phyloP scores from a whole-genome alignment of 495 filamentous ascomycete genomes.

The Elasticomyces elasticus region DNA sequence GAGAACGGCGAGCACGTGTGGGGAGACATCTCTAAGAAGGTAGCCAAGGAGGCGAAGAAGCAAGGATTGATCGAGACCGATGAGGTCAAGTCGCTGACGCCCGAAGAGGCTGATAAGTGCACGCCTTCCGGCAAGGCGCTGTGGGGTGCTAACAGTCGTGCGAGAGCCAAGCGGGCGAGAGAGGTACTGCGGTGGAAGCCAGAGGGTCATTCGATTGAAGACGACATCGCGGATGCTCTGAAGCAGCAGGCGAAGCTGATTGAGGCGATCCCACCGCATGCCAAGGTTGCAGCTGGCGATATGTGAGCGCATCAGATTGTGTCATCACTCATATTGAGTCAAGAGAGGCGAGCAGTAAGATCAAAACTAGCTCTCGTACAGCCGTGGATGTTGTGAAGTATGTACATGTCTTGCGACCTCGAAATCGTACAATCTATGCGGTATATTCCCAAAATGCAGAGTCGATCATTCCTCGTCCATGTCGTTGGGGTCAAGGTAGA shows the following conservation, averaged over 20 bases:
- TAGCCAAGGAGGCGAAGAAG: slow-evolving; percentile 53
- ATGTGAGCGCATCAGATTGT: neutral
- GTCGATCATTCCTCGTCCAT: neutral
- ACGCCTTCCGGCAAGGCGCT: slow-evolving; percentile 17
- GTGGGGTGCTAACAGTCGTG: slow-evolving; percentile 52
- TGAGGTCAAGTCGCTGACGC: slow-evolving; percentile 33
- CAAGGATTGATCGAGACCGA: slow-evolving; percentile 53
- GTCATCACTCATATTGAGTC: neutral
- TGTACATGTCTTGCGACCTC: neutral
- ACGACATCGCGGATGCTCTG: slow-evolving; percentile 42
- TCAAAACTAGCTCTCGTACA: too few relatives aligned
- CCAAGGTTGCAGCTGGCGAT: slow-evolving; percentile 30
- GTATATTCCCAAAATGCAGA: too few relatives aligned
- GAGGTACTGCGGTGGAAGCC: slow-evolving; percentile 55
- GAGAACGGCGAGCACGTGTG: slow-evolving; percentile 63
- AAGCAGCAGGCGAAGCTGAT: slow-evolving; percentile 35
- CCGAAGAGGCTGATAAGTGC: slow-evolving; percentile 27
- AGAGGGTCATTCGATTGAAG: slow-evolving; percentile 38
- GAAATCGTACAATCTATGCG: neutral
- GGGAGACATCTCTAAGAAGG: slow-evolving; percentile 52
- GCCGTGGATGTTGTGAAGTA: neutral
- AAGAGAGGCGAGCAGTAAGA: neutral
- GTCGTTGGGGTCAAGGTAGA: slow-evolving; percentile 3
- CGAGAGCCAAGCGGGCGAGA: slow-evolving; percentile 44
- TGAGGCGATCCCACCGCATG: slow-evolving; percentile 32